Evolutionary conservation across 2,329 filamentous ascomycete species (phyloP).

Genomic region (Corynespora cassiicola): DNA sequence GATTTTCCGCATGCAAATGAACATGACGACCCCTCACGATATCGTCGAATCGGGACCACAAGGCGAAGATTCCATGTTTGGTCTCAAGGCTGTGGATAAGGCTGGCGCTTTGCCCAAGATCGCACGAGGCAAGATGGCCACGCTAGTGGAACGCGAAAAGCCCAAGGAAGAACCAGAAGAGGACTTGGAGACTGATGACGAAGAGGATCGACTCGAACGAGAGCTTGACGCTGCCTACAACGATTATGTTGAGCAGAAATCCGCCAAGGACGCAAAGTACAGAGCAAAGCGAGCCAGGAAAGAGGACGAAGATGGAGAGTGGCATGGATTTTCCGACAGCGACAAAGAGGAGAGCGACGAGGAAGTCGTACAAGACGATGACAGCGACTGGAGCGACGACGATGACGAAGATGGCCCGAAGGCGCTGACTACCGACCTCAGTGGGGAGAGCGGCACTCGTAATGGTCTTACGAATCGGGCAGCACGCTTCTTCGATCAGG

Average conservation of each 20-base stretch:
- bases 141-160: constrained; percentile 62
- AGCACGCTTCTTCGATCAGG: constrained; percentile 89
- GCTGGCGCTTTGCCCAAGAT: constrained; percentile 73
- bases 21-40: constrained; percentile 95
- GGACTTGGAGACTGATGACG: constrained; percentile 70
- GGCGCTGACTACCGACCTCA: constrained; percentile 68
- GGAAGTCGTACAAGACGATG: constrained; percentile 63
- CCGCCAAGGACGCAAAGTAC: constrained; percentile 83
- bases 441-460: constrained; percentile 57
- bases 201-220: constrained; percentile 80
- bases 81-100: constrained; percentile 81
- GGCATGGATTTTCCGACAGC: constrained; percentile 82
- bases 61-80: constrained; percentile 86
- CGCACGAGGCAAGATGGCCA: constrained; percentile 78
- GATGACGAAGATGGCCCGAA: constrained; percentile 57
- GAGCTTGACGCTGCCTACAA: constrained; percentile 90
- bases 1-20: constrained; percentile 93
- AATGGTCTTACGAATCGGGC: constrained; percentile 82
- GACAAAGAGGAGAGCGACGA: constrained; percentile 65
- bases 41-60: constrained; percentile 84
- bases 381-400: constrained; percentile 69
- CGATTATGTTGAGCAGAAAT: constrained; percentile 79
- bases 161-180: constrained; percentile 54
- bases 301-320: constrained; percentile 77
- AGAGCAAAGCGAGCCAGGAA: constrained; percentile 87